Base-by-base conservation (phyloP, 257 asterid species). In the Solanum bulbocastanum region DNA sequence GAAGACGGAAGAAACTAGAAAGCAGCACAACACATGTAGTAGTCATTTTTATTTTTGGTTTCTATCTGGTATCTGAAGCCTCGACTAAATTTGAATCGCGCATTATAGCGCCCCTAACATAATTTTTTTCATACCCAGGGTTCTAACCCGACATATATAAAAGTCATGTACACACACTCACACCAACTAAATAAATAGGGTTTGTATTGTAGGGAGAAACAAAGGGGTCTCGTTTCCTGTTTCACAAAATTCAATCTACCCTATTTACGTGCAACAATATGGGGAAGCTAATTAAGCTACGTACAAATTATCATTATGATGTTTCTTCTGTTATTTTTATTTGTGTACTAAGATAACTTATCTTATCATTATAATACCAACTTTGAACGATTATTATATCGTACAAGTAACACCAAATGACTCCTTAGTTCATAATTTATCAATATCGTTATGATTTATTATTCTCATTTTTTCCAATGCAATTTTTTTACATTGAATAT, bases 31-130 rank as follows among this genome's bases (percentile, higher is more conserved):
- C 39, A 81, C 68, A 44, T 46, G 49, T 71, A 16, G 23, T 52
- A 16, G n/a, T 56, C n/a, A 6, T 15, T 49, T 15, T 49, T 15
- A 5, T 15, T 49, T 46, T 16, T 0, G 1, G 2, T 49, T 49
- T 5, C 9, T 49, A 49, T 0, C 0, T 15, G 1, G 1, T 49
- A 8, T 15, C 23, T 49, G 22, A 49, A 49, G 3, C 0, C 8
- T 0, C 3, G 8, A 49, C 0, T 49, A 15, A 49, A 16, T 49
- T 0, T 49, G 9, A 49, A 49, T 5, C 8, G 8, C 20, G 0
- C 3, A 52, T 2, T 52, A 8, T 3, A 52, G 8, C 0, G 0
- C 3, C 20, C 0, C 3, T 0, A 49, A 49, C 0, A 14, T 2
- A 14, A 0, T 5, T 49, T 49, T 46, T 49, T 49, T 49, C 8